Conservation (phyloP, 2,329 filamentous ascomycete species). For the Fusarium concolor region DNA sequence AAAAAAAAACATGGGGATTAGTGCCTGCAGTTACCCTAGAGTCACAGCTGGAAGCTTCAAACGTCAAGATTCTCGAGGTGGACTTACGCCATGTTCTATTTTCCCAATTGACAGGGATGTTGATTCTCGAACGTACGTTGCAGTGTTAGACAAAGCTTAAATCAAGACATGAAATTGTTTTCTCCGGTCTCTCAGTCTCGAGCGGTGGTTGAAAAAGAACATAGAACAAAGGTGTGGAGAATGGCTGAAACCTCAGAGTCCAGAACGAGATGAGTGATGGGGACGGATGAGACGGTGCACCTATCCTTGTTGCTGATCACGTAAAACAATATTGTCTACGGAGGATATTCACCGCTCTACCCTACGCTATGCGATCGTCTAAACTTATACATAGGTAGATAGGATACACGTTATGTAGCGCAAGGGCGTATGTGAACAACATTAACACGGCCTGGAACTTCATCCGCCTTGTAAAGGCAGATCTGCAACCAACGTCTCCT, state of each 20-base stretch:
- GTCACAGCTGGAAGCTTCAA: background rate
- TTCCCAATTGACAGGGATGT: background rate
- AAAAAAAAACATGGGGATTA: background rate
- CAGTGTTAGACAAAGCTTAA: background rate
- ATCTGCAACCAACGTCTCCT: background rate
- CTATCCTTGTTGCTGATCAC: constrained; percentile 22
- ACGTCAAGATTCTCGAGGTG: background rate
- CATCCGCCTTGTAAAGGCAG: background rate
- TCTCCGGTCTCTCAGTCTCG: background rate
- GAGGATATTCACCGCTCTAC: background rate
- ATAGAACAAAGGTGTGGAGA: background rate
- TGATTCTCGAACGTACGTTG: background rate
- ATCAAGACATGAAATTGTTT: background rate
- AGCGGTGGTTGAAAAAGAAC: background rate
- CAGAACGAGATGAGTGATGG: background rate
- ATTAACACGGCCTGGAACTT: too few relatives aligned
- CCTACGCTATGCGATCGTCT: background rate
- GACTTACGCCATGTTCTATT: background rate
- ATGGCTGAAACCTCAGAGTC: background rate
- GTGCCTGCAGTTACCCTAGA: constrained; percentile 1
- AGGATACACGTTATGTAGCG: background rate
- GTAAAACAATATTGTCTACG: background rate
- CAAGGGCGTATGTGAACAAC: background rate
- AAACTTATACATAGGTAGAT: too few relatives aligned
- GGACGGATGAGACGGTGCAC: background rate